Base-by-base conservation (phyloP, 2,329 filamentous ascomycete genomes). In the Colletotrichum plurivorum region DNA sequence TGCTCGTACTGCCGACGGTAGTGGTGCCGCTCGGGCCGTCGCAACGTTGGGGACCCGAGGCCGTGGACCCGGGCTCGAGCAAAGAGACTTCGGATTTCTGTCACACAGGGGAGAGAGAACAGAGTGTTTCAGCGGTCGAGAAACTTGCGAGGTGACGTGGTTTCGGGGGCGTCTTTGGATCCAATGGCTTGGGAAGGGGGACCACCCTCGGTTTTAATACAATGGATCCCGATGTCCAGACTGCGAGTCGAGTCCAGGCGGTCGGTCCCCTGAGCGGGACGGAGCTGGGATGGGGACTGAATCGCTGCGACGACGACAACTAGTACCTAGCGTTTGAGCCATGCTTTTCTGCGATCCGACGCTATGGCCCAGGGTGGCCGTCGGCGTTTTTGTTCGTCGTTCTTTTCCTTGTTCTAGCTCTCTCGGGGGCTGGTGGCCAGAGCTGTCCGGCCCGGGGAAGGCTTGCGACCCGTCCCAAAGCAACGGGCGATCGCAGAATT, bases 241-340 rank as follows among this genome's bases (percentile, higher is more conserved):
- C 27, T 8, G 31, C 31, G 9, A 36, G 31, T 36, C 31, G 8
- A 36, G 31, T 36, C 54, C 10, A 22, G 18, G 12, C 18, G 18
- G 7, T 49, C 18, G 18, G 7, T 49, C 46, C 46, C 7, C 8
- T 49, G 55, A 13, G 55, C 39, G 16, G 48, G 56, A 60, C 48
- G 46, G 62, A 60, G 22, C 55, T 52, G 45, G 67, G 56, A 66
- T 61, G 49, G 62, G 48, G 18, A 41, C 62, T 67, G 56, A 46
- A 56, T 69, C 36, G 56, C 52, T 67, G 49, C 62, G 56, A 56
- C 55, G 62, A 67, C 20, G 56, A 45, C 51, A 18, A 48, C 63
- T 25, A 25, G 20, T 22, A 22, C 20, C 22, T 69, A 69, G 67
- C 67, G 67, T 27, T 41, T 43, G 55, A 62, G 13, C 48, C 55